Percentiles rank a stretch among this genome's conserved stretches.
Conservation (phyloP, 768 basidiomycete genomes). For the Suillus bovinus region DNA sequence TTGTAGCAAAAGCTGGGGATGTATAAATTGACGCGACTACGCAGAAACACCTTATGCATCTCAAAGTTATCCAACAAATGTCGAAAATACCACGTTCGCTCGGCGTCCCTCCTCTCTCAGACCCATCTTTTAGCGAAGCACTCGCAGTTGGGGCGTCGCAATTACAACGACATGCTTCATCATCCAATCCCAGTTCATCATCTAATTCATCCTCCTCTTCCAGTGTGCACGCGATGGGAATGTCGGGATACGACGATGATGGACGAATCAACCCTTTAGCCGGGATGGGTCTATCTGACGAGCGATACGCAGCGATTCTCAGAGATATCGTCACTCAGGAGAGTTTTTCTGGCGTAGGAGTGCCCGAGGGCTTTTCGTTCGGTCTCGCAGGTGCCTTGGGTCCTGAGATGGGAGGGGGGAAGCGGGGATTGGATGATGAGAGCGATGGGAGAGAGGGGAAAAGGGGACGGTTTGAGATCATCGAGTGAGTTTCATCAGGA, state of each 20-base stretch:
- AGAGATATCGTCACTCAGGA: constrained; percentile 72
- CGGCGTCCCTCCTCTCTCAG: constrained; percentile 64
- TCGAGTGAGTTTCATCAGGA: constrained; percentile 42
- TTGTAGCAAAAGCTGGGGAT: background rate
- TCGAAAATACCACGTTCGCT: constrained; percentile 62
- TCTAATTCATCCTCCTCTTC: constrained; percentile 11
- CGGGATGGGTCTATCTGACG: constrained; percentile 85
- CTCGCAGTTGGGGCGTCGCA: constrained; percentile 42
- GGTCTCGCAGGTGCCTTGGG: constrained; percentile 15
- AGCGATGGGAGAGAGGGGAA: constrained; percentile 48
- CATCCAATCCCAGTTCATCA: constrained; percentile 6
- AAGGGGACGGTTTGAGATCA: constrained; percentile 59
- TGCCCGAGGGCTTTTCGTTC: constrained; percentile 27
- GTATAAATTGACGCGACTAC: background rate
- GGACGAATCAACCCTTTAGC: constrained; percentile 79
- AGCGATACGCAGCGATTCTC: constrained; percentile 81
- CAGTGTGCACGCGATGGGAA: constrained; percentile 6
- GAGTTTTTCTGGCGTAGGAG: constrained; percentile 47
- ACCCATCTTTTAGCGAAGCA: constrained; percentile 54
- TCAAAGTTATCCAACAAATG: constrained; percentile 84
- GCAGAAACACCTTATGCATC: constrained; percentile 85
- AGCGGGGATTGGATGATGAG: constrained; percentile 38
- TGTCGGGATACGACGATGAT: constrained; percentile 40
- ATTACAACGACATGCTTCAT: constrained; percentile 5
- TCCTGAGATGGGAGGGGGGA: constrained; percentile 24